Evolutionary conservation across 2,329 filamentous ascomycete genomes (phyloP), one percentile per base, ranked within the genome.

Genomic region (Leptographium galeiforme): DNA sequence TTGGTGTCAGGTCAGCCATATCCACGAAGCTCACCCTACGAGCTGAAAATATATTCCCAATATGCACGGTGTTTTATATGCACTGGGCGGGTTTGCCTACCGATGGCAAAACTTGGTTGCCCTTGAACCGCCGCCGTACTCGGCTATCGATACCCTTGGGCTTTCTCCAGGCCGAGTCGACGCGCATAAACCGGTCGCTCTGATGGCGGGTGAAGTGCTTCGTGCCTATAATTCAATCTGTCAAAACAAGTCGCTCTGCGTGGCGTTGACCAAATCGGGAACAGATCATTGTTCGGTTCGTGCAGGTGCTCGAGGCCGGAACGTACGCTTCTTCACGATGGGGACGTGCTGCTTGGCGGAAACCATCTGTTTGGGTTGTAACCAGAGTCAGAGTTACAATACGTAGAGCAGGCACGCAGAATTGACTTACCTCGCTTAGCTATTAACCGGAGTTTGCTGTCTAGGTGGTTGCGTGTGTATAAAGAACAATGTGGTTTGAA

Each of bases 301-400:
- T 11, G n/a, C 2, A 12, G 16, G 33, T n/a, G 14, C 6, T 52
- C 34, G 43, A 53, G 55, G 38, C 32, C 30, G 30, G 30, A 36
- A 36, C 89, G 71, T 91, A 95, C 89, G 89, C 89, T 98, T 98
- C 89, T 98, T 98, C 72, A 98, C 88, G 82, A 98, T 98, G 70
- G 90, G 85, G 72, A 97, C 84, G 78, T 97, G 93, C 82, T 95
- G 94, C 87, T 94, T 95, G 77, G 91, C 87, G 85, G 90, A 82
- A 82, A 91, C 89, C 93, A 97, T 97, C 90, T 91, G 69, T 16
- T 45, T 32, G 25, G 25, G 1, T 45, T 4, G 25, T 3, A 10
- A 45, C 12, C 14, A 8, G 16, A 45, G 19, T 16, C 19, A 32
- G 30, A 45, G 19, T 32, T 32, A n/a, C 16, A 36, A 16, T n/a